A percentile compares a stretch with the other conserved stretches of the same genome.
Conservation (phyloP, 1,139 yeast species). For the Lodderomyces oxycetoniae region DNA sequence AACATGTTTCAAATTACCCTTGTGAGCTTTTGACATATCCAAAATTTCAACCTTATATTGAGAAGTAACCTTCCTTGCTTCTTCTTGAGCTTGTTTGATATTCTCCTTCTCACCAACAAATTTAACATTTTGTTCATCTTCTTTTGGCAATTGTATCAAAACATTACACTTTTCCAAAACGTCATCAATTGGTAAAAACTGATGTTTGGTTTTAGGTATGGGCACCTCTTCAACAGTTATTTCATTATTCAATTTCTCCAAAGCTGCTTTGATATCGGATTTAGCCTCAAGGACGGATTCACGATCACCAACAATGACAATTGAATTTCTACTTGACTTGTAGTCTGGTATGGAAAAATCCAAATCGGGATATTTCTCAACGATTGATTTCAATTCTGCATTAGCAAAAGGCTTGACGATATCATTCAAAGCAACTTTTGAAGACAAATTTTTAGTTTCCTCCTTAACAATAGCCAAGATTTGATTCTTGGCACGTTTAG, state of each 20-base stretch:
- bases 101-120: conserved; percentile 61
- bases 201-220: conserved; percentile 41
- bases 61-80: conserved; percentile 48
- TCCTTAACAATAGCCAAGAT: conserved; percentile 73
- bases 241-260: conserved; percentile 43
- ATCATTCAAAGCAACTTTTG: conserved; percentile 46
- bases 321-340: conserved; percentile 23
- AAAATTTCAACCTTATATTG: conserved; percentile 57
- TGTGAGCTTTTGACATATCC: conserved; percentile 85
- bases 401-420: conserved; percentile 51
- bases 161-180: conserved; percentile 55
- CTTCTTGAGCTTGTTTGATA: conserved; percentile 58
- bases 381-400: conserved; percentile 20
- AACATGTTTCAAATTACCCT: conserved; percentile 73
- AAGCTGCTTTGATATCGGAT: conserved; percentile 40
- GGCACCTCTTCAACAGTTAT: conserved; percentile 35
- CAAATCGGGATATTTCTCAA: conserved; percentile 22
- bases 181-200: conserved; percentile 41
- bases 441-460: conserved; percentile 57
- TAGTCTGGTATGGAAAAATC: conserved; percentile 34
- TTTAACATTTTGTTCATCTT: conserved; percentile 44
- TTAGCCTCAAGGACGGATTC: conserved; percentile 50
- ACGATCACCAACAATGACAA: conserved; percentile 60
- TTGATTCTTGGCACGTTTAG: conserved; percentile 64
- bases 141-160: conserved; percentile 54